Evolutionary conservation across 305 asterid species (phyloP).

Genomic region (Fraxinus nigra): DNA sequence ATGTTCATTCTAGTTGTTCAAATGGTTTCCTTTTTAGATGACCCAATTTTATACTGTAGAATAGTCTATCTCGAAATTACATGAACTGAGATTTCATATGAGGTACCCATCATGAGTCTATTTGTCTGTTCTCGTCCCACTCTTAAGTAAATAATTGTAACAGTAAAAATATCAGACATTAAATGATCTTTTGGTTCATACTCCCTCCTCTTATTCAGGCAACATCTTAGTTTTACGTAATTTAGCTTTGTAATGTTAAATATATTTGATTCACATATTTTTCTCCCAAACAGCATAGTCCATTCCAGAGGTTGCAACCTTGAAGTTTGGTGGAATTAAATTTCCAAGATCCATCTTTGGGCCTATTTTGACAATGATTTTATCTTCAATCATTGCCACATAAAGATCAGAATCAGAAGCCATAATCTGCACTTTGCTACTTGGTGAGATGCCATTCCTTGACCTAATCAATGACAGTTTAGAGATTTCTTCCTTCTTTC

Average conservation of each 20-base stretch:
- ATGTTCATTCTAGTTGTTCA: neutral
- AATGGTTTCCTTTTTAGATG: neutral
- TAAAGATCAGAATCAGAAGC: constrained; percentile 67
- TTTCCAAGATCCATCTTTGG: constrained; percentile 57
- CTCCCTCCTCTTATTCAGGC: neutral
- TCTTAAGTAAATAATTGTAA: neutral
- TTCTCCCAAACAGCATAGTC: constrained; percentile 71
- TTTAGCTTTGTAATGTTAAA: neutral
- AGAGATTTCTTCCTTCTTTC: constrained; percentile 57
- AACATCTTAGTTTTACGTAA: neutral
- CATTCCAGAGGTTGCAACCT: constrained; percentile 46
- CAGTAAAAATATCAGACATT: neutral
- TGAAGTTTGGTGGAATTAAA: constrained; percentile 54
- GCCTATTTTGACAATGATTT: constrained; percentile 64
- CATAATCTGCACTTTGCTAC: constrained; percentile 61
- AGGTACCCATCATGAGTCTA: neutral
- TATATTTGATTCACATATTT: constrained; percentile 9
- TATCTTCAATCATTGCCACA: constrained; percentile 62
- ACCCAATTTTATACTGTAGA: neutral
- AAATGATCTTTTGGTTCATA: neutral
- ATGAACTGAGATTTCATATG: neutral
- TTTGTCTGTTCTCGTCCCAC: neutral
- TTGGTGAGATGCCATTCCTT: constrained; percentile 49
- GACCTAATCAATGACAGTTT: constrained; percentile 43
- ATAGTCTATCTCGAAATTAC: neutral